Evolutionary conservation across 108 stramenopile species (phyloP).

Genomic region (Cyclotella cryptica): DNA sequence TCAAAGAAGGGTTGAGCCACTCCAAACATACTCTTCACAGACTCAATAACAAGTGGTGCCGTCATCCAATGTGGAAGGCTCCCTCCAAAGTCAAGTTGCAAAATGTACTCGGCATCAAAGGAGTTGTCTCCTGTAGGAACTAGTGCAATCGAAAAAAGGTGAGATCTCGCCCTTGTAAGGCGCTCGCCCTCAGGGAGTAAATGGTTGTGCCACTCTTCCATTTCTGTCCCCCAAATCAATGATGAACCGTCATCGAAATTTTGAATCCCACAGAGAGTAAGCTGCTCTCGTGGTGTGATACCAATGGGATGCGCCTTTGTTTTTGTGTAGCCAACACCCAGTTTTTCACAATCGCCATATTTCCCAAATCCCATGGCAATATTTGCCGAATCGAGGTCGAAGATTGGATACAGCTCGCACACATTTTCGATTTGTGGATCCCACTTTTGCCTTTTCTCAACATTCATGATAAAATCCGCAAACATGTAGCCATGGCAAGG

Average conservation of each 20-base stretch:
- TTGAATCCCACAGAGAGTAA: slow-evolving; percentile 77
- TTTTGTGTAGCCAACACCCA: slow-evolving; percentile 70
- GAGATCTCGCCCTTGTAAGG: slow-evolving; percentile 64
- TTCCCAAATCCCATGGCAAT: slow-evolving; percentile 74
- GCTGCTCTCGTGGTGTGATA: slow-evolving; percentile 68
- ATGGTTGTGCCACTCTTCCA: slow-evolving; percentile 77
- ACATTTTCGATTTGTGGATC: slow-evolving; percentile 71
- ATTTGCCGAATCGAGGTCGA: slow-evolving; percentile 72
- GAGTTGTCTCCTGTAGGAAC: slow-evolving; percentile 63
- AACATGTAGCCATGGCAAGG: slow-evolving; percentile 65
- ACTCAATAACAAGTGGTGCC: slow-evolving; percentile 65
- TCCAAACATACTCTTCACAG: slow-evolving; percentile 72
- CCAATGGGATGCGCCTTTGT: slow-evolving; percentile 66
- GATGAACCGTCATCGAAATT: slow-evolving; percentile 64
- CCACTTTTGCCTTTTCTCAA: slow-evolving; percentile 65
- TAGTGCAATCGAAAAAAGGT: slow-evolving; percentile 68
- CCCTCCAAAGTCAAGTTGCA: slow-evolving; percentile 81
- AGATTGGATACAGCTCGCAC: slow-evolving; percentile 64
- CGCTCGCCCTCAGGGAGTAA: slow-evolving; percentile 65
- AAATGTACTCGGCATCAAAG: slow-evolving; percentile 79
- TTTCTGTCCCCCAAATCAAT: slow-evolving; percentile 77
- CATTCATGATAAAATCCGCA: slow-evolving; percentile 71
- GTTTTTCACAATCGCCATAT: slow-evolving; percentile 64
- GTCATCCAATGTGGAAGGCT: slow-evolving; percentile 75
- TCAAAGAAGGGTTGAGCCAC: slow-evolving; percentile 50